Conservation (phyloP, 345 rosid genomes). For the Eucalyptus lansdowneana region DNA sequence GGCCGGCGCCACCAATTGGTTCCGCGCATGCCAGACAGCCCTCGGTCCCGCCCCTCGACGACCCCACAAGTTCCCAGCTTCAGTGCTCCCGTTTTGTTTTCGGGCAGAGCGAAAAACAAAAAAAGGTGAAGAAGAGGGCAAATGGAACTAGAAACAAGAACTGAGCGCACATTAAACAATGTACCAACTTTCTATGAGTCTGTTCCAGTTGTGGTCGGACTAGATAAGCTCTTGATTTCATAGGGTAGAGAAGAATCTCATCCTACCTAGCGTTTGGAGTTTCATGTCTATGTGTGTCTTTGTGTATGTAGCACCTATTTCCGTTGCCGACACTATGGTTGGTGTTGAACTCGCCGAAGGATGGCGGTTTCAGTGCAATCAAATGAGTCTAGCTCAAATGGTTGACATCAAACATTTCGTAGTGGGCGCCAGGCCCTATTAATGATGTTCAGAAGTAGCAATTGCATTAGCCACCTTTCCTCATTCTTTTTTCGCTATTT, state of each 20-base stretch:
- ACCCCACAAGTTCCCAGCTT: background rate
- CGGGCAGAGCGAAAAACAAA: background rate
- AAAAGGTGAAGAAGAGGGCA: background rate
- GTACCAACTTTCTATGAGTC: background rate
- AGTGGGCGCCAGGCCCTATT: background rate
- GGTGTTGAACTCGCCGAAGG: background rate
- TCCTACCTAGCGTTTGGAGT: background rate
- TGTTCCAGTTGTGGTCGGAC: background rate
- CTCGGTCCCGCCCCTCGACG: slow-evolving; percentile 16
- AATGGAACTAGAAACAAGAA: background rate
- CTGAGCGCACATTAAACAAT: background rate
- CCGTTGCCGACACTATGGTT: background rate
- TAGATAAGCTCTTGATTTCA: background rate
- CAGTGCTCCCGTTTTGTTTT: background rate
- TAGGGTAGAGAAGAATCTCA: background rate
- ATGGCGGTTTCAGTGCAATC: background rate
- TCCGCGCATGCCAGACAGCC: slow-evolving; percentile 36
- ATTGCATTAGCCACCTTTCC: background rate
- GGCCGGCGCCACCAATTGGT: slow-evolving; percentile 1
- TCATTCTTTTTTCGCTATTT: background rate
- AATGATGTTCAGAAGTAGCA: background rate
- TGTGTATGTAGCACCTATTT: background rate
- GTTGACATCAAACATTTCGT: background rate
- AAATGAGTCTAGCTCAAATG: background rate
- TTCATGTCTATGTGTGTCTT: background rate